Base-by-base conservation (phyloP, 2,329 filamentous ascomycete genomes). In the Sporothrix dimorphospora region DNA sequence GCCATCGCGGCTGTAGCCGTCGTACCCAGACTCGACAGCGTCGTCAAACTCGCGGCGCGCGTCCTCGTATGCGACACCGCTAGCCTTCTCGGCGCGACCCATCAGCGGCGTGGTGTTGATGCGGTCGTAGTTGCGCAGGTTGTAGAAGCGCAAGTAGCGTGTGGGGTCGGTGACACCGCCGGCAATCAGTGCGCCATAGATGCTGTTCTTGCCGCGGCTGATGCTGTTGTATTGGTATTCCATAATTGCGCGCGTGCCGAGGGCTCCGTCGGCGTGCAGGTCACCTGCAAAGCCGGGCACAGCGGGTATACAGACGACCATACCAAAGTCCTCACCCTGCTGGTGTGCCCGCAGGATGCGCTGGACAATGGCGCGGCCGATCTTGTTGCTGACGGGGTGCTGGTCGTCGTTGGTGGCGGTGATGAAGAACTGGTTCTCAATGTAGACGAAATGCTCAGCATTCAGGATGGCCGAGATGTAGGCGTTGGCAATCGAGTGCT, bases 371-470 rank as follows among this genome's bases (percentile, higher is more conserved):
- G 92, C 92, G 6, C 88, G 89, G 61, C 93, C 93, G 73, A 97
- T 91, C 79, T 90, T 89, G 81, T 97, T 96, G 77, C 86, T 86
- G 61, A 97, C 88, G 0, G 93, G 92, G 74, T 86, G 86, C 79
- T 94, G 92, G 72, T 89, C 82, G 70, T 92, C 86, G 65, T 84
- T 85, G 1, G 92, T 94, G 2, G 92, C 92, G 0, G 93, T 96
- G 81, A 96, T 96, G 84, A 96, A 96, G 83, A 96, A 96, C 85
- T 93, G 90, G 77, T 94, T 94, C 79, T 94, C 92, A 47, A 94
- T 94, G 80, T 94, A 94, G 72, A 94, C 81, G 77, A 91, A 94
- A 78, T 94, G 89, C 77, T 89, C 83, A 21, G 90, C 90, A 66
- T 89, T 89, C 49, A 82, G 84, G 76, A 94, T 94, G 38, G 89